phyloP scores from a whole-genome alignment of 1,284 basidiomycete genomes.

The Prillingera fragicola region DNA sequence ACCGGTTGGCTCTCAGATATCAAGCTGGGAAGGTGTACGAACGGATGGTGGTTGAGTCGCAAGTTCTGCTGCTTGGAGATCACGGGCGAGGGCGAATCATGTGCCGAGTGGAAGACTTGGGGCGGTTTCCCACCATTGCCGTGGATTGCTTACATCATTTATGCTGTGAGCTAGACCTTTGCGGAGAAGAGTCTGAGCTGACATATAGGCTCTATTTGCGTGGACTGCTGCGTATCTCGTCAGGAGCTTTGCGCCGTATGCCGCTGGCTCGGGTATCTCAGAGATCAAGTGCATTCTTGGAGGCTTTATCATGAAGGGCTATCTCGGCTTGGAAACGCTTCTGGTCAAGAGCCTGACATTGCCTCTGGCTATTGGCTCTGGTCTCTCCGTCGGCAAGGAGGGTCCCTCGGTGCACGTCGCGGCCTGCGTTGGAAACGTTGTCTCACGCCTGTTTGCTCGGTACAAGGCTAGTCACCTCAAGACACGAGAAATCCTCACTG shows the following conservation, averaged over 20 bases:
- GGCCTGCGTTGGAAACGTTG: constrained; percentile 83
- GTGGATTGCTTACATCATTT: constrained; percentile 81
- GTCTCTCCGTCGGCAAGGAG: constrained; percentile 95
- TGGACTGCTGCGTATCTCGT: constrained; percentile 85
- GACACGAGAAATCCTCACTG: constrained; percentile 91
- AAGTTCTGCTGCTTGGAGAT: constrained; percentile 93
- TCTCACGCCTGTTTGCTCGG: constrained; percentile 72
- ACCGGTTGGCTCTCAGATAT: constrained; percentile 98
- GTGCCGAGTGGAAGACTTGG: constrained; percentile 92
- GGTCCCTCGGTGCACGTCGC: constrained; percentile 98
- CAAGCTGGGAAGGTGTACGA: constrained; percentile 92
- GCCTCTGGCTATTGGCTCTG: constrained; percentile 94
- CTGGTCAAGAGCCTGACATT: constrained; percentile 77
- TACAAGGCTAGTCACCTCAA: constrained; percentile 88
- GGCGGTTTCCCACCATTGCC: constrained; percentile 66
- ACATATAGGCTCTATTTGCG: constrained; percentile 63
- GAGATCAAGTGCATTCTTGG: constrained; percentile 99
- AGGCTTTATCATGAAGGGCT: constrained; percentile 95
- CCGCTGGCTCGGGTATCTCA: constrained; percentile 95
- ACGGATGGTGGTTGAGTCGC: constrained; percentile 97
- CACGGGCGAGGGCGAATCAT: constrained; percentile 66
- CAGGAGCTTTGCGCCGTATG: constrained; percentile 81
- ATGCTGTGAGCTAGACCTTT: constrained; percentile 75
- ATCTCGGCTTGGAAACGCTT: constrained; percentile 81
- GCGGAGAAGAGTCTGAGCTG: background rate